Percentiles rank a stretch among this genome's conserved stretches.
These are phyloP conservation scores for Fusarium udum DNA, from an alignment of 2,329 filamentous ascomycete species.

Conservation along the genomic window DNA sequence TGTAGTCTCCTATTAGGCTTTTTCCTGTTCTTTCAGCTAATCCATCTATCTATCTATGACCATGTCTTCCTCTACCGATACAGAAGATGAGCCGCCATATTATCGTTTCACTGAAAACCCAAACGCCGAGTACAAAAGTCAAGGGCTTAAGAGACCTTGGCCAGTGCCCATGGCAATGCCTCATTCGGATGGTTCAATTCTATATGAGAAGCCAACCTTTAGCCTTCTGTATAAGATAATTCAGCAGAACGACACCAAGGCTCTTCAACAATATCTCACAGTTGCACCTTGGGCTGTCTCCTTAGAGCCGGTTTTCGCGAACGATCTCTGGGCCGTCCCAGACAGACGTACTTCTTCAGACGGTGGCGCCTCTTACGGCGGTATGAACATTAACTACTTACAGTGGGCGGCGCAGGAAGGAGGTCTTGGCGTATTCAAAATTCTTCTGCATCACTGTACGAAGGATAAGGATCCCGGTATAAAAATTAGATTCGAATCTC, in stretches of 20 bases:
- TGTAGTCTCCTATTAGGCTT: background rate
- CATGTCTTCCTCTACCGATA: background rate
- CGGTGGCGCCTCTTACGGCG: background rate
- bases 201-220: background rate
- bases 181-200: background rate
- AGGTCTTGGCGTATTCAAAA: background rate
- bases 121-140: background rate
- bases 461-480: background rate
- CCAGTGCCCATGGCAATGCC: background rate
- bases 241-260: background rate
- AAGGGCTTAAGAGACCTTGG: background rate
- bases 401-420: background rate
- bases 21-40: background rate
- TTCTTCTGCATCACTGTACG: background rate
- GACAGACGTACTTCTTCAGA: background rate
- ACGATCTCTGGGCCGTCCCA: background rate
- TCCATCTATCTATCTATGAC: fast-evolving
- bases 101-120: background rate
- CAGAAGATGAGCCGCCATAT: background rate
- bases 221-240: background rate
- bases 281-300: background rate
- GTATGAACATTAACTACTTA: background rate
- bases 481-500: background rate
- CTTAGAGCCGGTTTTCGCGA: background rate
- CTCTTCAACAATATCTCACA: background rate